A percentile compares a stretch with the other conserved stretches of the same genome.
Evolutionary conservation across 179 eudicot species (phyloP).

Genomic region (Camellia oleifera): DNA sequence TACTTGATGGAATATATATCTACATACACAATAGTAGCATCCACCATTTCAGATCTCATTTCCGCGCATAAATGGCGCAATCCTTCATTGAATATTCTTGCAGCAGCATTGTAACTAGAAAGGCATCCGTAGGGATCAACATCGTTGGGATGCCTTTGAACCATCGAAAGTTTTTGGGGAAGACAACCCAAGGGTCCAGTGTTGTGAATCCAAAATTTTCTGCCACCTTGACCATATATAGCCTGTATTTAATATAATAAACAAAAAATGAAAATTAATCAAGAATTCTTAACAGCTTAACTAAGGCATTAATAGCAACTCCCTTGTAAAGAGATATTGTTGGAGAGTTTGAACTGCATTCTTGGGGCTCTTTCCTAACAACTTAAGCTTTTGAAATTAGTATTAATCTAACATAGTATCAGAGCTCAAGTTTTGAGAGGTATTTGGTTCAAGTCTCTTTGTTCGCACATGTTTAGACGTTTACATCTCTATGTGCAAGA

Average conservation of each 20-base stretch:
- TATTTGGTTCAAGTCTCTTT: no score
- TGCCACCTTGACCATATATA: conserved; percentile 72
- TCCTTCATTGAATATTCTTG: conserved; percentile 63
- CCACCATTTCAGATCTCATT: conserved; percentile 61
- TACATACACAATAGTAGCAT: conserved; percentile 67
- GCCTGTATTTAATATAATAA: conserved; percentile 28
- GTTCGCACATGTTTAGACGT: no score
- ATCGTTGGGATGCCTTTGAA: conserved; percentile 34
- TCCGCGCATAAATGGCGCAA: conserved; percentile 45
- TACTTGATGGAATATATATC: conserved; percentile 86
- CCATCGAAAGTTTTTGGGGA: conserved; percentile 71
- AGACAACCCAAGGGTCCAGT: conserved; percentile 96
- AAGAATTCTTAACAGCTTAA: conserved; percentile 4
- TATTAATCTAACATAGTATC: no score
- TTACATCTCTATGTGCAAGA: no score
- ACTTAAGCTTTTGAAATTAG: no score
- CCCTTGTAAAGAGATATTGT: no score
- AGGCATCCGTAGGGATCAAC: conserved; percentile 68
- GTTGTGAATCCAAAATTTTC: conserved; percentile 90
- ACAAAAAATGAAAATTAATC: neutral
- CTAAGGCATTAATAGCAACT: no score
- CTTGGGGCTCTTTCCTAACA: no score
- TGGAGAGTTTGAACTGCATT: no score
- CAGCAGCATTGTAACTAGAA: conserved; percentile 65
- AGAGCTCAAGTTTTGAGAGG: no score